These are phyloP conservation scores for Tilletia indica DNA, from an alignment of 1,284 basidiomycete genomes.

Conservation along the genomic window DNA sequence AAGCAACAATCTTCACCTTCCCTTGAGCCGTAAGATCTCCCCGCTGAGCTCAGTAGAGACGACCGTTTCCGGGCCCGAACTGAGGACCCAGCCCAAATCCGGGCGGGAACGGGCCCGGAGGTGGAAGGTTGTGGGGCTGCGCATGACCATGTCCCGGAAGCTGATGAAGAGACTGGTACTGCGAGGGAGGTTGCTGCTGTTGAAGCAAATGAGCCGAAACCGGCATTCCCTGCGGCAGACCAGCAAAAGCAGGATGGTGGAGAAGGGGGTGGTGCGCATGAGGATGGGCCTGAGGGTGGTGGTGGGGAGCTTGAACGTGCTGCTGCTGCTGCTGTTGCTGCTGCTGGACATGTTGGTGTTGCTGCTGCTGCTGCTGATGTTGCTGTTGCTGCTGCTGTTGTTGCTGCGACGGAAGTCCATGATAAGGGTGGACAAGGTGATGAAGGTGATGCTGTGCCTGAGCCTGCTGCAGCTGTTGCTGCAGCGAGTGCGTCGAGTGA, in stretches of 20 bases:
- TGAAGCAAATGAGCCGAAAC: background rate
- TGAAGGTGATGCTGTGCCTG: conserved; percentile 1
- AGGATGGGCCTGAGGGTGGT: background rate
- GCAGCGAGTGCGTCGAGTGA: conserved; percentile 18
- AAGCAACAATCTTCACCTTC: too few relatives aligned
- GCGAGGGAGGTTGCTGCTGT: background rate
- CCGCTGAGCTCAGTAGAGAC: too few relatives aligned
- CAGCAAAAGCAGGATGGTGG: background rate
- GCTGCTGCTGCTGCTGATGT: conserved; percentile 20
- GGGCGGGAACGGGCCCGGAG: background rate
- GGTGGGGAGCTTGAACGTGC: background rate
- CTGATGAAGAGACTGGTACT: background rate
- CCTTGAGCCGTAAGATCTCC: too few relatives aligned
- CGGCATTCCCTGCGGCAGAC: background rate
- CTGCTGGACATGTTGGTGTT: conserved; percentile 18
- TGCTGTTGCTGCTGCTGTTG: conserved; percentile 18
- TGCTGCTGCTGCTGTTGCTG: conserved; percentile 23
- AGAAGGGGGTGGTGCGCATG: background rate
- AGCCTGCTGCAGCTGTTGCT: conserved; percentile 22
- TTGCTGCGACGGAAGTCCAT: conserved; percentile 16
- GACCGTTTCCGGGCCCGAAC: too few relatives aligned
- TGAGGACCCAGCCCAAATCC: background rate
- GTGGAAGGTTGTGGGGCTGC: background rate
- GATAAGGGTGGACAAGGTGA: background rate
- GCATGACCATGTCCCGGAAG: background rate